These are phyloP conservation scores for Leccinellum luteum DNA, from an alignment of 768 basidiomycete species.

Conservation along the genomic window DNA sequence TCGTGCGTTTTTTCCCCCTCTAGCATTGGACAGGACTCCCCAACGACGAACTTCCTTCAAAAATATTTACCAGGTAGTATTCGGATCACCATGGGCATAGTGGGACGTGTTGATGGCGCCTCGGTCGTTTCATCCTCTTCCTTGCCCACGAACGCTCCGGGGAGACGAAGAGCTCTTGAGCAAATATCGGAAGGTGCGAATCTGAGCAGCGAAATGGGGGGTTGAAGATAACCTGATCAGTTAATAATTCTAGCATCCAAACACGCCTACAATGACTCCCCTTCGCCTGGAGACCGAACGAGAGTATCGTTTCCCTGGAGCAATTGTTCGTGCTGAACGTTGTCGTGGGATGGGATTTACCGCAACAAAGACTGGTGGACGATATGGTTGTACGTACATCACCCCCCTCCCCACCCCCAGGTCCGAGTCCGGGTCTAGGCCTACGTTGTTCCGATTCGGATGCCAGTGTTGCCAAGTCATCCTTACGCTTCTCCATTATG, in stretches of 20 bases:
- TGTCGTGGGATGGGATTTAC: background rate
- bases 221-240: constrained; percentile 1
- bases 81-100: background rate
- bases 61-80: background rate
- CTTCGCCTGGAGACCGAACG: background rate
- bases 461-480: background rate
- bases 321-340: background rate
- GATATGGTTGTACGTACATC: background rate
- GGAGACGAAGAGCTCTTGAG: background rate
- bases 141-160: background rate
- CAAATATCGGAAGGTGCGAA: constrained; percentile 1
- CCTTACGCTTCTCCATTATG: constrained; percentile 52
- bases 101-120: constrained; percentile 7
- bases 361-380: background rate
- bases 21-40: constrained; percentile 1
- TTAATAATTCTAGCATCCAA: background rate
- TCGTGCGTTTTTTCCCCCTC: background rate
- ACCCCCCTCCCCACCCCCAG: background rate
- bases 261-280: background rate
- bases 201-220: background rate
- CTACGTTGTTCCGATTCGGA: background rate
- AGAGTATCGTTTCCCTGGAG: background rate
- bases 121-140: background rate
- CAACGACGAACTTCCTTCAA: background rate
- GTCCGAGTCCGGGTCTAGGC: background rate